Percentiles rank a stretch among this genome's conserved stretches.
Evolutionary conservation across 768 basidiomycete genomes (phyloP).

Genomic region (Trametes cinnabarina): DNA sequence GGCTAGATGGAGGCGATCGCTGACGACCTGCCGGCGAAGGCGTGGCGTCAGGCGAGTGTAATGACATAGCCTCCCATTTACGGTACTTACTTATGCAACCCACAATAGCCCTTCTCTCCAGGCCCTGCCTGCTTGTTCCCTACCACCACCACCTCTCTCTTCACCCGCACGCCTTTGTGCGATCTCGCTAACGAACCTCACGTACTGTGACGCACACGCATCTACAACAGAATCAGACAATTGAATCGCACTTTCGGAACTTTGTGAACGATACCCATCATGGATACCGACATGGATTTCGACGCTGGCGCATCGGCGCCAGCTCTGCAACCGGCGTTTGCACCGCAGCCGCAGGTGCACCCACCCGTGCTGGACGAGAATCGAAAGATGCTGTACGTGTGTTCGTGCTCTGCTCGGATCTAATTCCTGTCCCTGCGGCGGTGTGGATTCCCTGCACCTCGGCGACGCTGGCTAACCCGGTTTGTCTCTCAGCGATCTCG

Average conservation of each 20-base stretch:
- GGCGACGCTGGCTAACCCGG: neutral
- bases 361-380: slow-evolving; percentile 39
- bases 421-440: neutral
- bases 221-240: neutral
- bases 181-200: neutral
- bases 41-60: slow-evolving; percentile 25
- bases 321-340: slow-evolving; percentile 35
- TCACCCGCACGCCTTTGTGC: neutral
- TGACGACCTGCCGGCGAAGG: slow-evolving; percentile 19
- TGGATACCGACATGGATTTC: slow-evolving; percentile 84
- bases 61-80: slow-evolving; percentile 15
- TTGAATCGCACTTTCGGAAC: neutral
- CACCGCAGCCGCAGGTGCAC: slow-evolving; percentile 25
- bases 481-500: slow-evolving; percentile 64
- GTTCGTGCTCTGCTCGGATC: neutral
- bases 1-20: slow-evolving; percentile 25
- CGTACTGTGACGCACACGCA: neutral
- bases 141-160: slow-evolving; percentile 18
- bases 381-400: slow-evolving; percentile 74
- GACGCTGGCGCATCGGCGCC: slow-evolving; percentile 38
- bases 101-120: slow-evolving; percentile 21
- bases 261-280: slow-evolving; percentile 32
- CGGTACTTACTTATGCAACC: slow-evolving; percentile 14
- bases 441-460: neutral
- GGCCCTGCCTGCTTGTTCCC: slow-evolving; percentile 3